Base-by-base conservation (phyloP, 1,284 basidiomycete species). In the Sporisorium graminicola region DNA sequence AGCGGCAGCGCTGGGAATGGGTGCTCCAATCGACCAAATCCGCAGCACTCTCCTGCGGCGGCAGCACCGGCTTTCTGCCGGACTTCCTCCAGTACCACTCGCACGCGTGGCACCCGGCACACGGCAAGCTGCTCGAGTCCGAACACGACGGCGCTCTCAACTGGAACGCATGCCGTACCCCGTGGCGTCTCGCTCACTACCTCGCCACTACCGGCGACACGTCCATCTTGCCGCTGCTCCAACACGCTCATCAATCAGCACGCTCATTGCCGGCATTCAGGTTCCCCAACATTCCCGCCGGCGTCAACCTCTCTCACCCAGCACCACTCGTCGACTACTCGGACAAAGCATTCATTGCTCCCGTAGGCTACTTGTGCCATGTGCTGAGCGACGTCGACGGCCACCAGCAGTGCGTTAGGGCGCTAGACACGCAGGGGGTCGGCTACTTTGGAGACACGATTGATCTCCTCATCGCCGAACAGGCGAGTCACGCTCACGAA, bases 141-240 rank as follows among this genome's bases (percentile, higher is more conserved):
- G 73, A 81, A 24, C 56, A 79, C 52, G 82, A 83, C 55, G 82
- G 82, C 3, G 58, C 69, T 0, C 66, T 82, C 50, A 75, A 73
- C 59, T 83, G 82, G 82, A 83, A 83, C 56, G 80, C 82, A 1
- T 83, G 82, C 42, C 69, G 82, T 8, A 83, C 82, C 5, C 79
- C 80, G 0, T 83, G 82, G 82, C 67, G 82, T 1, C 73, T 83
- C 8, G 65, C 79, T 0, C 80, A 82, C 50, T 83, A 83, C 49
- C 77, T 82, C n/a, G 78, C 79, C 18, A 54, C 69, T 0, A 73
- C 74, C 0, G 70, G 79, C 20, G 82, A 83, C 35, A 64, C 69
- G 9, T 40, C 63, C 16, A 79, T 83, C 52, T 57, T 79, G 0
- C 79, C 80, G 0, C 52, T 82, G 8, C 62, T 82, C 6, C 74